Evolutionary conservation across 1,284 basidiomycete species (phyloP), one percentile per base, ranked within the genome.

Genomic region (Marasmius fiardii): DNA sequence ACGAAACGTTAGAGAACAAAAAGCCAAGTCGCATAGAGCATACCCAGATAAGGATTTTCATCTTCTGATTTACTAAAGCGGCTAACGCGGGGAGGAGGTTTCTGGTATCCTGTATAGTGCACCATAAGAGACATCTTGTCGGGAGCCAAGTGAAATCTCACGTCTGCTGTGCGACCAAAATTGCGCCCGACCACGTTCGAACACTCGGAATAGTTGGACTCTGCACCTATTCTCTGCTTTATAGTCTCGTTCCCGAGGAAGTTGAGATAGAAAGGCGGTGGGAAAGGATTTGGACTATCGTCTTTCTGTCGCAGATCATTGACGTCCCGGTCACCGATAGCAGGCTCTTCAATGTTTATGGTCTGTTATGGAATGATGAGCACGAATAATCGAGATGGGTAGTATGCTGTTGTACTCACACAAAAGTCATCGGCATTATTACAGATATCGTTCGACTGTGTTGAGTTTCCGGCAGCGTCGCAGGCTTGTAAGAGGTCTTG

Each of bases 11-110:
- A n/a, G 26, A 34, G 16, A 18, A n/a, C 1, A 16, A 28, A n/a
- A n/a, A 20, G 16, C 20, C 28, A 31, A 23, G 31, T 16, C 37
- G 4, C 11, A 10, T 20, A 31, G 26, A 20, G 57, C 75, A 24
- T 64, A 83, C 84, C 84, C 84, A 85, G 43, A 85, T 79, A 7
- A 86, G 70, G 23, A 80, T 75, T 65, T 79, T 82, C 53, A 85
- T 63, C n/a, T 73, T 64, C 18, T 80, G 80, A 62, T 85, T 71
- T 0, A 71, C 83, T 4, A 87, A 65, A 1, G 67, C 69, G 4
- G 75, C 76, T 11, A 86, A 74, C 60, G 80, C 69, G 1, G 82
- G 80, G 2, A 86, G 71, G 53, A 72, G 74, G 0, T 79, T 78
- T 57, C 83, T 71, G 24, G 81, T 83, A 59, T 80, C 79, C 81